Base-by-base conservation (phyloP, 371 early-diverging fungal species). In the Circinella minor region DNA sequence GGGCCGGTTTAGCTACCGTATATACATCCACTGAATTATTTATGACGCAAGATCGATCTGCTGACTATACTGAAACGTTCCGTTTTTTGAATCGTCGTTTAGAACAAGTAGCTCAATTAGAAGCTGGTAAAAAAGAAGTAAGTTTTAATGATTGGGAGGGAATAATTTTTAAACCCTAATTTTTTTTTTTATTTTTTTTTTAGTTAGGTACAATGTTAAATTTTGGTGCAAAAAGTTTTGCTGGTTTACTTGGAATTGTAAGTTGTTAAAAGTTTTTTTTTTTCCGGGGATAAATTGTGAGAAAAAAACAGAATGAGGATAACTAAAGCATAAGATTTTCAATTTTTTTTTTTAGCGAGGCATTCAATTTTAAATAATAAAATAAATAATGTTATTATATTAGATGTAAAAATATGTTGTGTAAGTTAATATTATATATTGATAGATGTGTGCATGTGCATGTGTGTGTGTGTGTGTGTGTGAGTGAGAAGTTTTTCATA, bases 21-120 rank as follows among this genome's bases (percentile, higher is more conserved):
- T 95, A 95, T 69, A 85, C 95, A 11, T 87, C 95, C 0, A 90
- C 96, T 0, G 97, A 96, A 76, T 72, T 96, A 51, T 96, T 89
- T 78, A 94, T 96, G 96, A 92, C 93, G 10, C 91, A 92, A 71
- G 97, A 96, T 74, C 73, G 79, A 46, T 93, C 95, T 5, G 88
- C 90, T 18, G 85, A 90, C 63, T 90, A 81, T 75, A 76, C 73
- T 27, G 92, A 89, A 37, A 95, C 97, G 0, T 89, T 83, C 68
- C 79, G 79, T 55, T 95, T 96, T 68, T 81, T 96, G 71, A 88
- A 92, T 57, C 81, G 91, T 57, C 89, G 94, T 65, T 74, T 96
- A n/a, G 80, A 85, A 63, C 89, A 94, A 61, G 90, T 89, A 37
- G 89, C 85, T 1, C 80, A 78, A 34, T 57, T 93, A n/a, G 94